phyloP scores from a whole-genome alignment of 2,329 filamentous ascomycete species.

The Clonostachys byssicola region DNA sequence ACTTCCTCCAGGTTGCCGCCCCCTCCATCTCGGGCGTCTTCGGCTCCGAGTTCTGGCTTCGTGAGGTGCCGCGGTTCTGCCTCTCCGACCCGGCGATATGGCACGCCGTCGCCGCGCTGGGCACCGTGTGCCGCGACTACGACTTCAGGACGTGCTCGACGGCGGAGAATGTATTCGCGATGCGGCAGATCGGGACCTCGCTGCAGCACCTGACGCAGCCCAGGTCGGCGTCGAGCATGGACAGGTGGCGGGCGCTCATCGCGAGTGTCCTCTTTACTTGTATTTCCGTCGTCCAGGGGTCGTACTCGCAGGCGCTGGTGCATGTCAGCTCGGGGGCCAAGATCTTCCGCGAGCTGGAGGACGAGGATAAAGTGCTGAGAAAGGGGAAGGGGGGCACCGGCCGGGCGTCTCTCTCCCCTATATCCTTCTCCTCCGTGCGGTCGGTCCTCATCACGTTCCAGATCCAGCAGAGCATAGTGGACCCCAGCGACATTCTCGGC shows the following conservation, averaged over 20 bases:
- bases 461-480: background rate
- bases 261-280: background rate
- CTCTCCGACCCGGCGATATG: conserved; percentile 28
- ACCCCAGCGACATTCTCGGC: background rate
- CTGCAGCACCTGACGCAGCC: background rate
- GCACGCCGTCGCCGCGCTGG: conserved; percentile 34
- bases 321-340: conserved; percentile 5
- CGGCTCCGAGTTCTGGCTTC: conserved; percentile 28
- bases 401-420: background rate
- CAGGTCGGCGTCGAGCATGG: background rate
- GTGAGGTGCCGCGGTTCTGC: conserved; percentile 28
- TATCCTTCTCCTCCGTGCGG: background rate
- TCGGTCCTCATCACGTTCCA: background rate
- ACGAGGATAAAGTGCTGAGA: too few relatives aligned
- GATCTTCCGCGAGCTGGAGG: conserved; percentile 1
- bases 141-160: background rate
- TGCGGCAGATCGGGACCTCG: background rate
- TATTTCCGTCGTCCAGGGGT: conserved; percentile 8
- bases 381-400: too few relatives aligned
- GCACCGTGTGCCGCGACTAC: conserved; percentile 11
- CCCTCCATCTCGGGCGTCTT: conserved; percentile 25
- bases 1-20: conserved; percentile 8
- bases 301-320: conserved; percentile 4
- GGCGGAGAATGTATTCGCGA: background rate
- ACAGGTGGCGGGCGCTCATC: background rate